Conservation (phyloP, 495 filamentous ascomycete species). For the Bryoglossum gracile region DNA sequence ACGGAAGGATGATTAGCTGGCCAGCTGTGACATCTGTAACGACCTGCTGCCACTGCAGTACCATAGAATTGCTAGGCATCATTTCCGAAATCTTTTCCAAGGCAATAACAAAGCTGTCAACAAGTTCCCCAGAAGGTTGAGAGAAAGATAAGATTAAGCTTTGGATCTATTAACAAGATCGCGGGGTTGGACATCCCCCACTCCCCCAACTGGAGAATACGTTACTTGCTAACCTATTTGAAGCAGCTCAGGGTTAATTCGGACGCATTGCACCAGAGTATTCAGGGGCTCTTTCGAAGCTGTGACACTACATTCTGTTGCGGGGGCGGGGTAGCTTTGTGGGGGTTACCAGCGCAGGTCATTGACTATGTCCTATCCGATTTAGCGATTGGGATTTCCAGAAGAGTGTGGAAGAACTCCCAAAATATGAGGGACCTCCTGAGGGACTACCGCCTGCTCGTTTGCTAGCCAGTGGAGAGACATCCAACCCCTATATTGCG, state of each 20-base stretch:
- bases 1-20: neutral
- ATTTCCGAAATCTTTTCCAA: neutral
- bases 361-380: slow-evolving; percentile 44
- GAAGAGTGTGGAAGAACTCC: slow-evolving; percentile 31
- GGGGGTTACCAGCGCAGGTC: slow-evolving; percentile 38
- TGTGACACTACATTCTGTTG: neutral
- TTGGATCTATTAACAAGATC: neutral
- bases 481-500: slow-evolving; percentile 44
- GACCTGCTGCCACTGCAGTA: neutral
- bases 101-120: neutral
- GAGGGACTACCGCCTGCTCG: slow-evolving; percentile 28
- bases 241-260: neutral
- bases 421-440: slow-evolving; percentile 30
- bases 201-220: no score
- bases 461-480: slow-evolving; percentile 36
- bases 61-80: neutral
- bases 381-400: slow-evolving; percentile 52
- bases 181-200: neutral
- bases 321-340: slow-evolving; percentile 1
- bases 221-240: neutral
- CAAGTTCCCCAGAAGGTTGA: no score
- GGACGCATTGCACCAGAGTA: slow-evolving; percentile 1
- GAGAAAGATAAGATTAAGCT: neutral
- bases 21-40: neutral
- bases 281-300: neutral